These are phyloP conservation scores for Sphagnum tenellum DNA, from an alignment of 225 moss, liverwort and hornwort species.

Conservation along the genomic window DNA sequence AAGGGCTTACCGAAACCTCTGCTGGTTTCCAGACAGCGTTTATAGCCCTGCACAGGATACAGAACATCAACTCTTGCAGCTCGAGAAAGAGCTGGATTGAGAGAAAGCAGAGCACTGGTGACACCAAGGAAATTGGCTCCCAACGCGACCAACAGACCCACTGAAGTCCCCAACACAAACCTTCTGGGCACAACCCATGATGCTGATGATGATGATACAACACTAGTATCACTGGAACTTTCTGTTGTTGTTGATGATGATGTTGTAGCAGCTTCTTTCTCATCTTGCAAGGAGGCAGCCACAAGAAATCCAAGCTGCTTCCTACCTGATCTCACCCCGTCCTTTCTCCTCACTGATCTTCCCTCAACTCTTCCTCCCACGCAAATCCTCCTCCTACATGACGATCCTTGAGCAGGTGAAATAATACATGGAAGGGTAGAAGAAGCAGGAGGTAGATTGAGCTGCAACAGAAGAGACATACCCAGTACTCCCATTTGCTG, in stretches of 20 bases:
- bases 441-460: no score
- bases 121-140: slow-evolving; percentile 72
- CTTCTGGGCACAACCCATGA: slow-evolving; percentile 43
- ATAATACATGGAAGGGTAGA: no score
- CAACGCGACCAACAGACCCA: slow-evolving; percentile 45
- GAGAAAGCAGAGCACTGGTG: slow-evolving; percentile 61
- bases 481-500: no score
- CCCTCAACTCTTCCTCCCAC: no score
- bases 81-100: slow-evolving; percentile 41
- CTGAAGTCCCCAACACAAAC: slow-evolving; percentile 54
- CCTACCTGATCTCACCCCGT: no score
- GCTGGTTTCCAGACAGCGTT: slow-evolving; percentile 74
- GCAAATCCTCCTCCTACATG: no score
- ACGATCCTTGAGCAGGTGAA: no score
- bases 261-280: slow-evolving; percentile 15
- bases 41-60: slow-evolving; percentile 68
- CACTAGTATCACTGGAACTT: not conserved
- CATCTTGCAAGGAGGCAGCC: slow-evolving; percentile 24
- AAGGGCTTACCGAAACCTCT: slow-evolving; percentile 53
- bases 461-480: no score
- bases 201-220: slow-evolving; percentile 3
- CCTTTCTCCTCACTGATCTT: no score
- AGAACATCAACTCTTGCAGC: slow-evolving; percentile 65
- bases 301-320: not conserved
- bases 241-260: slow-evolving; percentile 6